Percentiles rank a stretch among this genome's conserved stretches.
Evolutionary conservation across 139 green algal species (phyloP).

Genomic region (Chlamydomonas sp.): DNA sequence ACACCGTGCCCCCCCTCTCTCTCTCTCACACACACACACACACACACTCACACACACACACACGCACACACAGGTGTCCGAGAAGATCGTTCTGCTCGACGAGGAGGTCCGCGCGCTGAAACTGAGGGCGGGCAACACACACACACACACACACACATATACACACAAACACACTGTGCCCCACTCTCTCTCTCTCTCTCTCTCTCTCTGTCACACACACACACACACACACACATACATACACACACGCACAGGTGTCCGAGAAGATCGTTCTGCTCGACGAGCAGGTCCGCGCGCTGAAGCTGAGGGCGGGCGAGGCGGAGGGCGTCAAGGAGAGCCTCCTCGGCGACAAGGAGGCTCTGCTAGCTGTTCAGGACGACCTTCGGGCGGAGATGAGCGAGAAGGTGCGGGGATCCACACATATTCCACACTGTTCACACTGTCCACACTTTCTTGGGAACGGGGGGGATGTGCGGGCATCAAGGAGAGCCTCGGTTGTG

Average conservation of each 20-base stretch:
- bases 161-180: not conserved
- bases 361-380: constrained; percentile 37
- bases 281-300: constrained; percentile 32
- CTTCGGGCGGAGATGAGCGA: constrained; percentile 41
- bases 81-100: not conserved
- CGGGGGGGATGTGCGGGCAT: too few species aligned
- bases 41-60: too few species aligned
- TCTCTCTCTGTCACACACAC: not conserved
- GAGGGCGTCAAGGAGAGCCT: constrained; percentile 33
- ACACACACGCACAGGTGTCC: constrained; percentile 34
- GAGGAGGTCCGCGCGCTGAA: not conserved
- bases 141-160: not conserved
- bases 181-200: not conserved
- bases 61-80: too few species aligned
- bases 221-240: not conserved
- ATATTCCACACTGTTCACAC: too few species aligned
- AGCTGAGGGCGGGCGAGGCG: constrained; percentile 17
- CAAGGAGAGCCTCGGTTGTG: constrained; percentile 27
- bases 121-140: not conserved
- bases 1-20: not conserved
- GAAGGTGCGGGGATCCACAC: too few species aligned
- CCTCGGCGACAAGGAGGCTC: constrained; percentile 23
- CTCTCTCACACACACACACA: not conserved
- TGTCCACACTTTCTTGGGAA: too few species aligned
- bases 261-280: constrained; percentile 55